phyloP scores from a whole-genome alignment of 306 rosid genomes.

The Dalbergia cochinchinensis region DNA sequence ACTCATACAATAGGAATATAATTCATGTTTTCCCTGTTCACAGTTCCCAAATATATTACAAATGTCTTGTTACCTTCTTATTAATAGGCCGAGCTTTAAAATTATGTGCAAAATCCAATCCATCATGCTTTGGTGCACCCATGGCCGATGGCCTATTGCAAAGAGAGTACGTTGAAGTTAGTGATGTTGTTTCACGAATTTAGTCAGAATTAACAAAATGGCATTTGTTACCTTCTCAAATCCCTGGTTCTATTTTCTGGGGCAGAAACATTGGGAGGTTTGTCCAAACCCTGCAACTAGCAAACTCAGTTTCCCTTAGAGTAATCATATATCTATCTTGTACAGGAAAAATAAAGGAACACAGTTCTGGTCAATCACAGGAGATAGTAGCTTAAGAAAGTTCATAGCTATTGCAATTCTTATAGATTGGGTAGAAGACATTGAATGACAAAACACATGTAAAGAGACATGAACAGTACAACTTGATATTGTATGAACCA shows the following conservation, averaged over 20 bases:
- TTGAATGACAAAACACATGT: constrained; percentile 15
- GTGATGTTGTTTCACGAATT: constrained; percentile 31
- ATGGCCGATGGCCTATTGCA: constrained; percentile 66
- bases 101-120: constrained; percentile 51
- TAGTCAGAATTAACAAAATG: constrained; percentile 29
- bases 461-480: constrained; percentile 35
- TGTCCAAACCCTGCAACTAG: constrained; percentile 65
- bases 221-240: constrained; percentile 65
- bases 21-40: constrained; percentile 14
- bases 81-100: constrained; percentile 86
- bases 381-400: constrained; percentile 18
- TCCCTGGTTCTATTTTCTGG: constrained; percentile 59
- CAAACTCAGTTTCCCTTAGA: constrained; percentile 40
- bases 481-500: constrained; percentile 29
- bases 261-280: constrained; percentile 46
- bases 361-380: constrained; percentile 36
- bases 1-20: background rate
- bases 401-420: constrained; percentile 26
- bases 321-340: constrained; percentile 23
- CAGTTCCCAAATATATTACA: constrained; percentile 7
- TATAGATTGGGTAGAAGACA: constrained; percentile 9
- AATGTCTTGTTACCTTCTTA: constrained; percentile 70
- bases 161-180: constrained; percentile 43
- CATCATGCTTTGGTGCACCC: constrained; percentile 60
- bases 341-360: constrained; percentile 38